Percentiles rank a stretch among this genome's conserved stretches.
Conservation (phyloP, 1,284 basidiomycete species). For the Malassezia furfur region DNA sequence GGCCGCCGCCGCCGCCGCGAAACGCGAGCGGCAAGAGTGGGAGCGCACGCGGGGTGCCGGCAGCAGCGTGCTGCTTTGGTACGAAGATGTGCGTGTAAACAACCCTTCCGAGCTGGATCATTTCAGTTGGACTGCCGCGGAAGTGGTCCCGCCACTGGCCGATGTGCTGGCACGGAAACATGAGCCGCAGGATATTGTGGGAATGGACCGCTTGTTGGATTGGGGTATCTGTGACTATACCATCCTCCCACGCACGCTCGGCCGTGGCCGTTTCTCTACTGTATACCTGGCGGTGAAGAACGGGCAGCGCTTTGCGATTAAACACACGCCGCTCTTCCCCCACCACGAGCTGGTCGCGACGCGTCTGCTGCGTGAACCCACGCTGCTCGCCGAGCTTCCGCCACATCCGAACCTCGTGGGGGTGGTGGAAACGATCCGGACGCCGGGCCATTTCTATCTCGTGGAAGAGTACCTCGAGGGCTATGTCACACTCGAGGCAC, state of each 20-base stretch:
- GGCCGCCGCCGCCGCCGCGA: not conserved
- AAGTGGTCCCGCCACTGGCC: slow-evolving; percentile 7
- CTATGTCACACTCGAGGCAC: slow-evolving; percentile 49
- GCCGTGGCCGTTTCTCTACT: slow-evolving; percentile 45
- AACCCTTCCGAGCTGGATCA: not conserved
- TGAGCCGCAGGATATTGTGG: slow-evolving; percentile 26
- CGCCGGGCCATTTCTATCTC: slow-evolving; percentile 56
- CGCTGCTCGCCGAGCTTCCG: slow-evolving; percentile 53
- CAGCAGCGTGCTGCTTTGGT: slow-evolving; percentile 32
- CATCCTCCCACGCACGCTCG: slow-evolving; percentile 43
- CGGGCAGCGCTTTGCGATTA: slow-evolving; percentile 51
- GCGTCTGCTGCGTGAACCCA: slow-evolving; percentile 54
- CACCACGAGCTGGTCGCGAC: slow-evolving; percentile 56
- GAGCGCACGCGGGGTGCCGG: slow-evolving; percentile 40
- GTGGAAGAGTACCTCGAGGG: slow-evolving; percentile 53
- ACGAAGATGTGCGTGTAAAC: slow-evolving; percentile 10
- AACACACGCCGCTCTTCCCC: slow-evolving; percentile 55
- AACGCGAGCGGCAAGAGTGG: slow-evolving; percentile 28
- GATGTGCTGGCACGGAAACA: slow-evolving; percentile 4
- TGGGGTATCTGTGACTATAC: slow-evolving; percentile 47
- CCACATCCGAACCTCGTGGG: slow-evolving; percentile 55
- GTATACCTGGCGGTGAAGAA: slow-evolving; percentile 46
- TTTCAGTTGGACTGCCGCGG: slow-evolving; percentile 6
- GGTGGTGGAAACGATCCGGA: slow-evolving; percentile 54
- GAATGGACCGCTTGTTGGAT: slow-evolving; percentile 39